These are phyloP conservation scores for Penicillium nordicum DNA, from an alignment of 2,329 filamentous ascomycete genomes.

Conservation along the genomic window DNA sequence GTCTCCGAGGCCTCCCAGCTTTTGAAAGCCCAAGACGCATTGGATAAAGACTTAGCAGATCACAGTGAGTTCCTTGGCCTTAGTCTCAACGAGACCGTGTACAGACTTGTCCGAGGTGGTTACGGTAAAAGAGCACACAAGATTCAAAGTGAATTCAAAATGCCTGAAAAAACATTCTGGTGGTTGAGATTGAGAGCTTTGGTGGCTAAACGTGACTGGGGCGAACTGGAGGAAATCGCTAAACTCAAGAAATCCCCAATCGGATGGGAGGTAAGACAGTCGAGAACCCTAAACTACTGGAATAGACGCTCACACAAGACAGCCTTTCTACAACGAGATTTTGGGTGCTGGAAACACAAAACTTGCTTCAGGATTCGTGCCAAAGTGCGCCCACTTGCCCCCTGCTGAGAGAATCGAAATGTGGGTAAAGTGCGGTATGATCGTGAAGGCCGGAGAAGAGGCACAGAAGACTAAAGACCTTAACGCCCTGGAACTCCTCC, in stretches of 20 bases:
- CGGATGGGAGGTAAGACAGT: slow-evolving; percentile 78
- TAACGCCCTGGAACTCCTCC: slow-evolving; percentile 68
- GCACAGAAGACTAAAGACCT: slow-evolving; percentile 77
- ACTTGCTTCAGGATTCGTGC: slow-evolving; percentile 76
- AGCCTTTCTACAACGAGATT: slow-evolving; percentile 90
- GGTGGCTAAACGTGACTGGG: slow-evolving; percentile 87
- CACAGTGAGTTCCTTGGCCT: slow-evolving; percentile 68
- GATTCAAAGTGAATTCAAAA: slow-evolving; percentile 86
- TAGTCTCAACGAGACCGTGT: slow-evolving; percentile 86
- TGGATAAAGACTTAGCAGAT: slow-evolving; percentile 76
- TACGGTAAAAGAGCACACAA: slow-evolving; percentile 83
- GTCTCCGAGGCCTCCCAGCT: slow-evolving; percentile 78
- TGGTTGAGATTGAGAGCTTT: slow-evolving; percentile 84
- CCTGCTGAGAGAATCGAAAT: slow-evolving; percentile 73
- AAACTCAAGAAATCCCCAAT: slow-evolving; percentile 79
- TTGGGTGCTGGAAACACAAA: slow-evolving; percentile 86
- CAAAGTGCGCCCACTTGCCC: slow-evolving; percentile 74
- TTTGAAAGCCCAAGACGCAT: slow-evolving; percentile 77
- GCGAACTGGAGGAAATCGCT: slow-evolving; percentile 80
- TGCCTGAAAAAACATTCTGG: slow-evolving; percentile 84
- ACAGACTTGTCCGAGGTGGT: slow-evolving; percentile 76
- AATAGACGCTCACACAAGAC: slow-evolving; percentile 29
- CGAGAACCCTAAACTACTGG: slow-evolving; percentile 9
- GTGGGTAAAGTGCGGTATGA: slow-evolving; percentile 94
- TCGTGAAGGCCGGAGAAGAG: slow-evolving; percentile 86